Evolutionary conservation across 768 basidiomycete genomes (phyloP).

Genomic region (Suillus sp.): DNA sequence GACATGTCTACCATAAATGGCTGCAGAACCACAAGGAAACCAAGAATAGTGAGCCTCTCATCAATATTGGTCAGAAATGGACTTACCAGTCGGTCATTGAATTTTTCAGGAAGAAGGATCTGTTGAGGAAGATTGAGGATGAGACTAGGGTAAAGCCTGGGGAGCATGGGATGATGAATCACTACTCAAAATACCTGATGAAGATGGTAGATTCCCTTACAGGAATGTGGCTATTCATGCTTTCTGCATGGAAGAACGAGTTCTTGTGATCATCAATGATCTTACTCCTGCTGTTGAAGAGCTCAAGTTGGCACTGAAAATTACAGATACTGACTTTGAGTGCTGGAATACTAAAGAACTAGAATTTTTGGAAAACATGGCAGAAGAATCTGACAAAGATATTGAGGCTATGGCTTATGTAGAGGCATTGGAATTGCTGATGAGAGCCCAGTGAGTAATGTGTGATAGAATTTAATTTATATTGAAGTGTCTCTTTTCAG

Average conservation of each 20-base stretch:
- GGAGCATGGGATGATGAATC: not conserved
- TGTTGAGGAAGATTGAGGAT: not conserved
- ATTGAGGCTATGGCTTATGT: conserved; percentile 18
- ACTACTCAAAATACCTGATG: not conserved
- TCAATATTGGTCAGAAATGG: not conserved
- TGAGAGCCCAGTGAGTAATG: too few relatives aligned
- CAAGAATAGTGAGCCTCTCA: not conserved
- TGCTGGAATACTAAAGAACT: conserved; percentile 4
- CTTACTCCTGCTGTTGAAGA: conserved; percentile 3
- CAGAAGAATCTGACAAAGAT: conserved; percentile 21
- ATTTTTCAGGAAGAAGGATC: not conserved
- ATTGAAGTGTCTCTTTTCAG: too few relatives aligned
- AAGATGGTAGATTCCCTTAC: not conserved
- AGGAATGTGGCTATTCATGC: too few relatives aligned
- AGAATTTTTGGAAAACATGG: not conserved
- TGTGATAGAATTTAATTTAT: too few relatives aligned
- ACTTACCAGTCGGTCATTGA: not conserved
- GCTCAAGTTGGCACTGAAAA: not conserved
- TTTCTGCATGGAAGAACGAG: too few relatives aligned
- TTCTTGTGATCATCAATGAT: conserved; percentile 7
- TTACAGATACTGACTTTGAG: not conserved
- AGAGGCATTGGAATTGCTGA: conserved; percentile 1
- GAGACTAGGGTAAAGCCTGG: not conserved
- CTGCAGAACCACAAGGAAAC: not conserved
- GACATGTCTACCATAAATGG: too few relatives aligned